phyloP scores from a whole-genome alignment of 108 stramenopile genomes.

The Bacterosira constricta region DNA sequence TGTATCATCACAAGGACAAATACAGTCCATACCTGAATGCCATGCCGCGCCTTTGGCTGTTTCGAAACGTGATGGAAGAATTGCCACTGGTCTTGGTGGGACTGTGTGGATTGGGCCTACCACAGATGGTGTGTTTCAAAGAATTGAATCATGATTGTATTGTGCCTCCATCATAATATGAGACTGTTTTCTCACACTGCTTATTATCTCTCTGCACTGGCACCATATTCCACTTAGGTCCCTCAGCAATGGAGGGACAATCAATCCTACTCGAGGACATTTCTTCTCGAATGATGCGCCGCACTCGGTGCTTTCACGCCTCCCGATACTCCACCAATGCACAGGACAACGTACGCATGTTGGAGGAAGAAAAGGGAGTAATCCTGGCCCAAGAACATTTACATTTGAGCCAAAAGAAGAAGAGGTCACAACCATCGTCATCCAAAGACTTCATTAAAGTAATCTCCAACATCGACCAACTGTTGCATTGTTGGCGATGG shows the following conservation, averaged over 20 bases:
- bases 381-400: constrained; percentile 19
- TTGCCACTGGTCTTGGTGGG: constrained; percentile 58
- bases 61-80: constrained; percentile 73
- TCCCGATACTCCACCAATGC: constrained; percentile 70
- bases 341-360: constrained; percentile 55
- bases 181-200: no score
- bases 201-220: no score
- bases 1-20: constrained; percentile 52
- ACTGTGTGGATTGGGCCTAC: constrained; percentile 58
- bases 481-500: constrained; percentile 81
- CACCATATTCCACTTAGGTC: constrained; percentile 6
- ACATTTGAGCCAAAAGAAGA: neutral
- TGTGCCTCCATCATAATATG: neutral
- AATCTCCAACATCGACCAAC: constrained; percentile 35
- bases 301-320: constrained; percentile 56
- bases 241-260: constrained; percentile 48
- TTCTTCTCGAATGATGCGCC: constrained; percentile 77
- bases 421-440: neutral
- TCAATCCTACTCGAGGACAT: constrained; percentile 55
- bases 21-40: constrained; percentile 53
- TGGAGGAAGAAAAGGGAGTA: constrained; percentile 51
- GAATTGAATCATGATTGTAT: constrained; percentile 4
- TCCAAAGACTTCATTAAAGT: constrained; percentile 9
- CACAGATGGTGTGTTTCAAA: constrained; percentile 35
- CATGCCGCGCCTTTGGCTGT: constrained; percentile 64